Percentiles rank a stretch among this genome's conserved stretches.
phyloP scores from a whole-genome alignment of 192 early-diverging fungal genomes.

The Coemansia sp. region DNA sequence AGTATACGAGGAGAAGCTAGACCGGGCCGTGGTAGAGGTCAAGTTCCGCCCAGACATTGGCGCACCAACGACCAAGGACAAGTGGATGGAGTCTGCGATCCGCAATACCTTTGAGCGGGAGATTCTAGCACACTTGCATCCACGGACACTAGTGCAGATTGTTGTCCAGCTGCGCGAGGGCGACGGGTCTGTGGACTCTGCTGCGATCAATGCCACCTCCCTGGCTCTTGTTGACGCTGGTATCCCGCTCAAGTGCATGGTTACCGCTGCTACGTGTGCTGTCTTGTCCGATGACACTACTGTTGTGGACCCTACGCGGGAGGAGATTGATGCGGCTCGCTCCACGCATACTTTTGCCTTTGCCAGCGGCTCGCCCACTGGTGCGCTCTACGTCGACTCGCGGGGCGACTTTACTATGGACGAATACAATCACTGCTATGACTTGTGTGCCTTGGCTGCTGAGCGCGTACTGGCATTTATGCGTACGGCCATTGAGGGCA shows the following conservation, averaged over 20 bases:
- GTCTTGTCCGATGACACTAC: slow-evolving; percentile 61
- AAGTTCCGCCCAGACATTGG: slow-evolving; percentile 71
- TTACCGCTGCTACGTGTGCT: slow-evolving; percentile 71
- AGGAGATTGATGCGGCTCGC: slow-evolving; percentile 69
- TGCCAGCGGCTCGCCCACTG: not conserved
- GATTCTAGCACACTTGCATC: slow-evolving; percentile 79
- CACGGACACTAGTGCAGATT: slow-evolving; percentile 84
- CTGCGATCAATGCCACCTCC: slow-evolving; percentile 80
- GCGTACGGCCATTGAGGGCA: slow-evolving; percentile 62
- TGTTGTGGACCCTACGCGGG: slow-evolving; percentile 75
- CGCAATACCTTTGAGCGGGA: slow-evolving; percentile 74
- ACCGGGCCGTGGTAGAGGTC: slow-evolving; percentile 85
- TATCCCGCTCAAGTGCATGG: slow-evolving; percentile 72
- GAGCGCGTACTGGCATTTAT: slow-evolving; percentile 64
- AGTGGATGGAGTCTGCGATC: slow-evolving; percentile 69
- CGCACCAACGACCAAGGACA: slow-evolving; percentile 67
- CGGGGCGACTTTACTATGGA: slow-evolving; percentile 71
- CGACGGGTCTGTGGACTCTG: slow-evolving; percentile 80
- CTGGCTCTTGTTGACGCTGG: slow-evolving; percentile 91
- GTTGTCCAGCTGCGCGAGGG: slow-evolving; percentile 81
- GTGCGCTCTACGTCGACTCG: slow-evolving; percentile 67
- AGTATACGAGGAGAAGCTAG: slow-evolving; percentile 84
- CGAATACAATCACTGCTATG: slow-evolving; percentile 48
- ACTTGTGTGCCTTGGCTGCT: slow-evolving; percentile 39
- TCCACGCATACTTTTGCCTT: slow-evolving; percentile 90